A percentile compares a stretch with the other conserved stretches of the same genome.
phyloP scores from a whole-genome alignment of 2,329 filamentous ascomycete genomes.

The Nectriaceae sp. region DNA sequence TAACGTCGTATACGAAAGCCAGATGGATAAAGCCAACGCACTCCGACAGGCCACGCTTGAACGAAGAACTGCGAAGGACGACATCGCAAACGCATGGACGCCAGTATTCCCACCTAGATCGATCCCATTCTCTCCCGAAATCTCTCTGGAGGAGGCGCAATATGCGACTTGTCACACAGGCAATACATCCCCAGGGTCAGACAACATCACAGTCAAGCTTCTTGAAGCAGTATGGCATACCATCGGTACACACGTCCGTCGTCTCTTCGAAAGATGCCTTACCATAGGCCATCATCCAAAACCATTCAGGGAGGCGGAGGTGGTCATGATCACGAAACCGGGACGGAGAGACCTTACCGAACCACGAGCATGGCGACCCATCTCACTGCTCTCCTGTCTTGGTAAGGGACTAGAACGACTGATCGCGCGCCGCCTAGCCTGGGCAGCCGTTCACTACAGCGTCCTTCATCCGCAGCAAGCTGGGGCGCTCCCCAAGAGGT shows the following conservation, averaged over 20 bases:
- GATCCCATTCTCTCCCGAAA: conserved; percentile 14
- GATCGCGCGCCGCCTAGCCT: conserved; percentile 22
- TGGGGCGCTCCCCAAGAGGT: conserved; percentile 24
- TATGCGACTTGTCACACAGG: conserved; percentile 16
- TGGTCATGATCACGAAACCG: conserved; percentile 27
- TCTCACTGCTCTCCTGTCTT: conserved; percentile 28
- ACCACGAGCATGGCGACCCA: conserved; percentile 23
- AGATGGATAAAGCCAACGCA: conserved; percentile 18
- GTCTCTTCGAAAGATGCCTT: conserved; percentile 20
- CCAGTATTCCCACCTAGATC: not conserved
- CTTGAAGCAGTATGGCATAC: conserved; percentile 10
- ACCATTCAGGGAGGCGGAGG: conserved; percentile 21
- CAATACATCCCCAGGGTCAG: conserved; percentile 20
- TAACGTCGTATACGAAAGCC: conserved; percentile 13
- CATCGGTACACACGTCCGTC: conserved; percentile 8
- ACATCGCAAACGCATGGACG: conserved; percentile 16
- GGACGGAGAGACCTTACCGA: conserved; percentile 19
- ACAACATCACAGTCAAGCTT: conserved; percentile 21
- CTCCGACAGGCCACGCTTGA: conserved; percentile 16
- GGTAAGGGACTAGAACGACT: conserved; percentile 30
- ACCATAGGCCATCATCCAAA: conserved; percentile 18
- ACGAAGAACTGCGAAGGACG: conserved; percentile 11
- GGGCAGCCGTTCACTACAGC: conserved; percentile 15
- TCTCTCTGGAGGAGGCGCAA: conserved; percentile 16
- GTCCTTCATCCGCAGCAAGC: conserved; percentile 21